Evolutionary conservation across 108 stramenopile genomes (phyloP).

Genomic region (Stephanodiscus triporus): DNA sequence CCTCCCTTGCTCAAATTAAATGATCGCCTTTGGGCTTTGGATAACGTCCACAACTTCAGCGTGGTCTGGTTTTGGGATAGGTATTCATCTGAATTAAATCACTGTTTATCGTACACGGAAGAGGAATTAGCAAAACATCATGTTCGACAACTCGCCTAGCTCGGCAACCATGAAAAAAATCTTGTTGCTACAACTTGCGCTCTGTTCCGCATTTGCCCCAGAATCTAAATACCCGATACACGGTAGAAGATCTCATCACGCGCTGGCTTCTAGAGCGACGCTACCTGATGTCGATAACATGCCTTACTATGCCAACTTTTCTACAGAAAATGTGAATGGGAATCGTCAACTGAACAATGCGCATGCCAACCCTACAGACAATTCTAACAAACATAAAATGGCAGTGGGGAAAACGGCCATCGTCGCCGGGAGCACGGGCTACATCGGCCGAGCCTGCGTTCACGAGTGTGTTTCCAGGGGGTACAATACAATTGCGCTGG

Average conservation of each 20-base stretch:
- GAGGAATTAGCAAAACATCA: background rate
- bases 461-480: slow-evolving; percentile 56
- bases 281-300: background rate
- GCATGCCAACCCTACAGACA: background rate
- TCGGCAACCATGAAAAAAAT: background rate
- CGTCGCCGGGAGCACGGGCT: slow-evolving; percentile 63
- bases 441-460: slow-evolving; percentile 65
- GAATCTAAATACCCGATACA: background rate
- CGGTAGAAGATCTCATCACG: background rate
- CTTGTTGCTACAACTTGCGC: background rate
- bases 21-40: too few species aligned
- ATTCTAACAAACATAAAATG: background rate
- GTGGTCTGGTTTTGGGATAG: too few species aligned
- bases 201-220: background rate
- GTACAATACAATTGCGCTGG: slow-evolving; percentile 58
- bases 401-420: slow-evolving; percentile 48
- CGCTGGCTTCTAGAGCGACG: background rate
- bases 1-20: too few species aligned
- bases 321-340: background rate
- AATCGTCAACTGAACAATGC: background rate
- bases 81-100: too few species aligned
- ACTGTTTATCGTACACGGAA: background rate
- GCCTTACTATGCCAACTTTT: slow-evolving; percentile 10
- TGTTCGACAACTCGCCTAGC: too few species aligned
- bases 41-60: too few species aligned